Evolutionary conservation across 129 eudicot genomes (phyloP).

Genomic region (Chrysanthemum makinoi): DNA sequence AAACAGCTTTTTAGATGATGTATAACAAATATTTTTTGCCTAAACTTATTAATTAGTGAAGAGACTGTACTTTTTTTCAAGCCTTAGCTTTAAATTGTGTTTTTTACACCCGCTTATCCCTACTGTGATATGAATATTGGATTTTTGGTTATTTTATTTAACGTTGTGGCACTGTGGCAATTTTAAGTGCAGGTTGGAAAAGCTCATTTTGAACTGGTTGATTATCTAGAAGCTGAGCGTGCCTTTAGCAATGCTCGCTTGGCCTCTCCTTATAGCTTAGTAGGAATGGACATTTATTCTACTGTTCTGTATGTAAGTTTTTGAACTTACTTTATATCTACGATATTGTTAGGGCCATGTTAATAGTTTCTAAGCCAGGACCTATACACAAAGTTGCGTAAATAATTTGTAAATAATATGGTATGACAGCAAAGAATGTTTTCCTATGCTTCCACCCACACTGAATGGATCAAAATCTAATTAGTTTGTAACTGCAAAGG

Average conservation of each 20-base stretch:
- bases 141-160: no score
- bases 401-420: no score
- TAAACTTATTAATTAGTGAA: slow-evolving; percentile 7
- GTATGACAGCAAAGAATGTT: no score
- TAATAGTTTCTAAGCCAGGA: neutral
- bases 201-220: slow-evolving; percentile 96
- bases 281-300: slow-evolving; percentile 94
- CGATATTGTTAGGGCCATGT: slow-evolving; percentile 5
- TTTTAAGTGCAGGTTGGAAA: slow-evolving; percentile 69
- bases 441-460: no score
- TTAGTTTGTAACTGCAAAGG: neutral
- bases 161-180: slow-evolving; percentile 9
- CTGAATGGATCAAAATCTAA: neutral
- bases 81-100: neutral
- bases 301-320: slow-evolving; percentile 86
- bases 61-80: neutral
- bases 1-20: neutral
- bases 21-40: neutral
- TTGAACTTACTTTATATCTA: slow-evolving; percentile 2
- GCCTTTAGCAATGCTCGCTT: slow-evolving; percentile 85
- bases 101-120: no score
- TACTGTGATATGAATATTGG: neutral
- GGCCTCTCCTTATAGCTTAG: slow-evolving; percentile 83
- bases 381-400: no score
- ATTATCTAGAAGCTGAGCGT: slow-evolving; percentile 89